Evolutionary conservation across 2,329 filamentous ascomycete genomes (phyloP).

Genomic region (Colletotrichum orbiculare): DNA sequence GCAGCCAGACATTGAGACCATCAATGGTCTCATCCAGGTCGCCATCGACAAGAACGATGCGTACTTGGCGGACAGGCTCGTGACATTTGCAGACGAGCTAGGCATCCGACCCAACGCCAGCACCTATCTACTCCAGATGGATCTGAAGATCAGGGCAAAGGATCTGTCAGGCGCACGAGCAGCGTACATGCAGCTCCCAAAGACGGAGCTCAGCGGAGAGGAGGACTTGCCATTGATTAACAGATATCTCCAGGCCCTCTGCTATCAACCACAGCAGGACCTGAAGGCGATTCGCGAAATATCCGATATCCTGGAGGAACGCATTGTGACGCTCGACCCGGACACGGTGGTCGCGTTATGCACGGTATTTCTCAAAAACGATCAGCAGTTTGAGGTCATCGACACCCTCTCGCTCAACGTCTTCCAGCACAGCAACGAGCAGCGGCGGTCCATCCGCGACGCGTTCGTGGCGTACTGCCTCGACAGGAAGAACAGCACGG

Average conservation of each 20-base stretch:
- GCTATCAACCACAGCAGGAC: constrained; percentile 67
- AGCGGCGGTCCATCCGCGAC: constrained; percentile 74
- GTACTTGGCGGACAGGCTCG: constrained; percentile 78
- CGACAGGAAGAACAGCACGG: constrained; percentile 70
- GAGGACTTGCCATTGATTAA: constrained; percentile 75
- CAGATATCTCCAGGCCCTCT: constrained; percentile 76
- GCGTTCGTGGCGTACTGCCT: constrained; percentile 76
- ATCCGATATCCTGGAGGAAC: constrained; percentile 77
- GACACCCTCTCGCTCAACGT: constrained; percentile 84
- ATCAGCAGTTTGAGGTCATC: constrained; percentile 82
- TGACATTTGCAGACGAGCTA: constrained; percentile 73
- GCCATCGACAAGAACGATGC: constrained; percentile 77
- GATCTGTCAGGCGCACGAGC: constrained; percentile 77
- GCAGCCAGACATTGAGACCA: constrained; percentile 73
- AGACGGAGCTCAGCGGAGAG: constrained; percentile 59
- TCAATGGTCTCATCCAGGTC: constrained; percentile 81
- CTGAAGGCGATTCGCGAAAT: constrained; percentile 80
- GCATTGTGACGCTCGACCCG: constrained; percentile 75
- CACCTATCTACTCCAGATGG: constrained; percentile 80
- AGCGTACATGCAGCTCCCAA: constrained; percentile 72
- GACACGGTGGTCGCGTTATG: constrained; percentile 81
- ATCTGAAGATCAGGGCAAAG: constrained; percentile 77
- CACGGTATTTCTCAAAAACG: constrained; percentile 77
- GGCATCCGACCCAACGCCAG: constrained; percentile 74
- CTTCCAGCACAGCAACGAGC: constrained; percentile 74